Conservation (phyloP, 257 asterid species). For the Sherardia arvensis region DNA sequence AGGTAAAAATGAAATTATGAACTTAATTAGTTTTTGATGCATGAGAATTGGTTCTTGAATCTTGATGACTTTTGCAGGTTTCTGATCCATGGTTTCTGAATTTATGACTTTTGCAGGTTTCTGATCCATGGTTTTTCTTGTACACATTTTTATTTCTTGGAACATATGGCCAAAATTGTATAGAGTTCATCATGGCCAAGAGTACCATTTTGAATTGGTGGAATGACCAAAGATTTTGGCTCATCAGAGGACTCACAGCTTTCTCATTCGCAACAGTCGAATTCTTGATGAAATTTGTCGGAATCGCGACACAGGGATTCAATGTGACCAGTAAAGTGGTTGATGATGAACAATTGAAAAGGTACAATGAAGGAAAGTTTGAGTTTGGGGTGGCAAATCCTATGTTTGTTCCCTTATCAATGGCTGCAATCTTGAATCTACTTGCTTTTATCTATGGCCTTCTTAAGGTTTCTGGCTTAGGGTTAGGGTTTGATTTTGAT, state of each 20-base stretch:
- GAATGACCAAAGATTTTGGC: conserved; percentile 84
- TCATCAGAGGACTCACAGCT: conserved; percentile 41
- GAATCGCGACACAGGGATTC: conserved; percentile 44
- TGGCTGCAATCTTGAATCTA: conserved; percentile 40
- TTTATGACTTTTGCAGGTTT: conserved; percentile 43
- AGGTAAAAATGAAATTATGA: conserved; percentile 32
- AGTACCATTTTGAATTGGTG: conserved; percentile 64
- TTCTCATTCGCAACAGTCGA: conserved; percentile 46
- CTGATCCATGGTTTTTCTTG: conserved; percentile 46
- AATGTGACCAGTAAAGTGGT: conserved; percentile 57
- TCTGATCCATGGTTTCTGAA: no score
- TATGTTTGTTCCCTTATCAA: conserved; percentile 46
- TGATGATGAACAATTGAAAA: conserved; percentile 38
- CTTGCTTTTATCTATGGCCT: conserved; percentile 12
- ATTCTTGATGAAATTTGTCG: conserved; percentile 36
- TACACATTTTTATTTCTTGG: conserved; percentile 49
- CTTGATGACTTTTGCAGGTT: neutral
- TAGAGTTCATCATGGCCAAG: conserved; percentile 36
- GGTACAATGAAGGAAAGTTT: conserved; percentile 48
- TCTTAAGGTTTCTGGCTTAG: conserved; percentile 2
- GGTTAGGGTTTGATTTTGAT: conserved; percentile 14
- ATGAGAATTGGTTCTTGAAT: neutral
- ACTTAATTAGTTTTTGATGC: neutral
- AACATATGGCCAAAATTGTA: conserved; percentile 54
- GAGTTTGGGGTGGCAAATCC: conserved; percentile 63